These are phyloP conservation scores for Limonium bicolor DNA, from an alignment of 148 eudicot species.

Conservation along the genomic window DNA sequence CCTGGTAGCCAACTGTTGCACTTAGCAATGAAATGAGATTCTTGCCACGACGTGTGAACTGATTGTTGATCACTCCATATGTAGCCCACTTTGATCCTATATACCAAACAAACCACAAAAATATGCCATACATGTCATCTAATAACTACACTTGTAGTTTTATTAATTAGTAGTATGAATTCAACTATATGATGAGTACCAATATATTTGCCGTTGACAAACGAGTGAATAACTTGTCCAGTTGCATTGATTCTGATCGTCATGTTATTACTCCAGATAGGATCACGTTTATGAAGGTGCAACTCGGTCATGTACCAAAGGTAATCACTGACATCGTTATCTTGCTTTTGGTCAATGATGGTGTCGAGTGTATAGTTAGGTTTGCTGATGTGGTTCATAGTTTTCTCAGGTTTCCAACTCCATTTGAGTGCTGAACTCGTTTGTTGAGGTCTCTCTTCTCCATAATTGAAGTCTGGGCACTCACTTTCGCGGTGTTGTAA, in stretches of 20 bases:
- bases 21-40: constrained; percentile 20
- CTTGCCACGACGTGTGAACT: too few species aligned
- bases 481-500: constrained; percentile 65
- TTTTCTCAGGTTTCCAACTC: constrained; percentile 13
- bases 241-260: constrained; percentile 8
- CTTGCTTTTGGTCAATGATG: constrained; percentile 56
- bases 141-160: too few species aligned
- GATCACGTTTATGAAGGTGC: background rate
- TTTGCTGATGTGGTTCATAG: constrained; percentile 10
- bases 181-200: too few species aligned
- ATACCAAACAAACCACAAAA: too few species aligned
- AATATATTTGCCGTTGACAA: constrained; percentile 12
- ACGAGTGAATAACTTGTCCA: constrained; percentile 14
- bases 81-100: too few species aligned
- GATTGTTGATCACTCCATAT: too few species aligned
- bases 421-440: constrained; percentile 7
- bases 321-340: constrained; percentile 45
- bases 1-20: constrained; percentile 25
- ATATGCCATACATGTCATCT: too few species aligned
- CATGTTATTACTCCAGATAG: constrained; percentile 4
- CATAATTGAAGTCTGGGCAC: constrained; percentile 13
- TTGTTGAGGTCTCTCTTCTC: constrained; percentile 25
- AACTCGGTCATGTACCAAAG: constrained; percentile 65
- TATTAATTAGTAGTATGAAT: too few species aligned
- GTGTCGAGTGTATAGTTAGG: constrained; percentile 9